Conservation (phyloP, 1,284 basidiomycete species). For the Hypsizygus ulmarius region DNA sequence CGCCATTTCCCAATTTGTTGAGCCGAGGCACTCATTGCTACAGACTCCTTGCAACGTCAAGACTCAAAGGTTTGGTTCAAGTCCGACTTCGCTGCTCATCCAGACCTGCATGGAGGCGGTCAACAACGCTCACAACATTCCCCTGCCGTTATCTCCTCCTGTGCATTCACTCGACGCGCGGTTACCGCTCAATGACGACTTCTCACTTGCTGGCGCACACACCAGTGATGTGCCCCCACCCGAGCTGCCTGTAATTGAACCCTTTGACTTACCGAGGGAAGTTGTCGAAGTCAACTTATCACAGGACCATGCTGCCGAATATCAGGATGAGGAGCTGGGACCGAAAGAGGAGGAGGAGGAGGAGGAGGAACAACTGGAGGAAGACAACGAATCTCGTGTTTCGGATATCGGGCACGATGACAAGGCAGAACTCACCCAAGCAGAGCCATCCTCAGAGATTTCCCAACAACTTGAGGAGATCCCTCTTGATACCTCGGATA, state of each 20-base stretch:
- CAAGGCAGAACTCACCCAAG: neutral
- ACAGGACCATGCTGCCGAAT: neutral
- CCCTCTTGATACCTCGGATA: neutral
- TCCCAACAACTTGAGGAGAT: neutral
- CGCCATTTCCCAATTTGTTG: slow-evolving; percentile 11
- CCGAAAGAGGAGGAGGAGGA: neutral
- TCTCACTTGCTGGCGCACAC: neutral
- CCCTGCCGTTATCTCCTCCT: slow-evolving; percentile 20
- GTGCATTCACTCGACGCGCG: slow-evolving; percentile 1
- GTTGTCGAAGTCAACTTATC: neutral
- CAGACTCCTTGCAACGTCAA: slow-evolving; percentile 17
- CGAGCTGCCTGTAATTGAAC: too few relatives aligned
- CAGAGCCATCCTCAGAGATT: neutral
- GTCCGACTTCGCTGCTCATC: slow-evolving; percentile 8
- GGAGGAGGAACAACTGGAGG: neutral
- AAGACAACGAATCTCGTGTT: neutral
- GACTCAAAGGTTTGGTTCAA: slow-evolving; percentile 10
- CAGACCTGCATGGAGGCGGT: slow-evolving; percentile 21
- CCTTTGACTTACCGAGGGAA: too few relatives aligned
- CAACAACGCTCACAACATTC: slow-evolving; percentile 17
- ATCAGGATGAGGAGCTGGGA: neutral
- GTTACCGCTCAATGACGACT: slow-evolving; percentile 5
- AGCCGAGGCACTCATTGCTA: neutral
- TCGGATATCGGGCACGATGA: slow-evolving; percentile 4
- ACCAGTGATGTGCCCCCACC: neutral